Base-by-base conservation (phyloP, 441 rosid species). In the Isatis lusitanica region DNA sequence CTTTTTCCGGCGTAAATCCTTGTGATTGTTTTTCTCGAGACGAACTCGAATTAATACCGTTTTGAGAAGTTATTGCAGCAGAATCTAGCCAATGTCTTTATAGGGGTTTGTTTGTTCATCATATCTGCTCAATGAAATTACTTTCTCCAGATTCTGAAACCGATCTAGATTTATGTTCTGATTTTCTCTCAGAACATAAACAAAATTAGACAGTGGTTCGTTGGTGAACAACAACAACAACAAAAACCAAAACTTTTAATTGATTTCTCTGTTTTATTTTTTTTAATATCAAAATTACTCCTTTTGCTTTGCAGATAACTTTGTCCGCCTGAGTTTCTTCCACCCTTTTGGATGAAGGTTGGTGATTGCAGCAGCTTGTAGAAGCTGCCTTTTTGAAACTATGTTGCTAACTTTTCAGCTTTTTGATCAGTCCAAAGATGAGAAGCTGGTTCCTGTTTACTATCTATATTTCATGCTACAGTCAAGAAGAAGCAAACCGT, bases 341-440 rank as follows among this genome's bases (percentile, higher is more conserved):
- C 24, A 6, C 15, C 33, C 17, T 0, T 55, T 18, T 46, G 56
- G 53, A 66, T 18, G 76, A 66, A 79, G 79, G 73, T 58, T 61
- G 81, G 77, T 74, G 68, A 78, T 70, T 63, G 91, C 85, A 71
- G 86, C 86, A 80, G 87, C 90, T 89, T 85, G 67, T 83, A 87
- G 90, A 82, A 88, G 93, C 93, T 91, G 92, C 94, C 77, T 71
- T 36, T 68, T 30, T 70, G 36, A 38, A 79, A 89, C 91, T 81
- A 94, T 94, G 97, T 85, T 92, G 89, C 81, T 79, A 74, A 78
- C 56, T 80, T 79, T 76, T 79, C 77, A 84, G 84, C 74, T 78
- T 74, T 77, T 74, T 75, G 74, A 77, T 78, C 74, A 78, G 47
- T 78, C 83, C 33, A 82, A 82, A 78, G 46, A 89, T 83, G 96